Evolutionary conservation across 352 stramenopile genomes (phyloP), one percentile per base, ranked within the genome.

Genomic region (Phytopythium kandeliae): DNA sequence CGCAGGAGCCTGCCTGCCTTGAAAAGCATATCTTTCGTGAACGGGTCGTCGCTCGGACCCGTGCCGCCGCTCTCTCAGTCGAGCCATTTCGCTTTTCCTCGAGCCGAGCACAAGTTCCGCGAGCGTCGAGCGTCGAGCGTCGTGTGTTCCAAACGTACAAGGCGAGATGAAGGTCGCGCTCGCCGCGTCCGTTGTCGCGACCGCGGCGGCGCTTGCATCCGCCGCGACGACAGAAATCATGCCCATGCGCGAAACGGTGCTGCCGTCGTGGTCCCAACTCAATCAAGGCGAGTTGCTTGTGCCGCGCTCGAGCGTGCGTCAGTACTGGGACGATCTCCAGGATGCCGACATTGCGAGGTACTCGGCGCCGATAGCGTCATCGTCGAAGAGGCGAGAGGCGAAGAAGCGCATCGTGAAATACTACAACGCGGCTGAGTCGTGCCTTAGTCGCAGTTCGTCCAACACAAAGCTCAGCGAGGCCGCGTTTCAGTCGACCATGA

Each of bases 341-440:
- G 28, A 50, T 9, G n/a, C 2, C 26, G 44, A 50, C 28, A n/a
- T 38, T 16, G n/a, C 16, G 19, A 50, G 1, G 44, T 50, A 28
- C 17, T 10, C 44, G 6, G 10, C 9, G 13, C 10, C 28, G 17
- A 38, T 37, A 28, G 8, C 16, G 4, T 17, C 26, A 9, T 28
- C 19, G 17, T 4, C 9, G 12, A 50, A 50, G n/a, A 25, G 40
- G 26, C 26, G 19, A 13, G 17, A 7, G 12, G 26, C 17, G 17
- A 38, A 36, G 44, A 28, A 17, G 44, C 42, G 42, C 15, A 50
- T 50, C 25, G 13, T 21, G 4, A 50, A 50, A 17, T 50, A 50
- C 44, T 50, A 50, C 44, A 33, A 50, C 30, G 8, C 26, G n/a
- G 44, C 44, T 12, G 44, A 50, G n/a, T 40, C 4, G 12, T 50